Conservation (phyloP, 2,329 filamentous ascomycete genomes). For the Phialemoniopsis sp. region DNA sequence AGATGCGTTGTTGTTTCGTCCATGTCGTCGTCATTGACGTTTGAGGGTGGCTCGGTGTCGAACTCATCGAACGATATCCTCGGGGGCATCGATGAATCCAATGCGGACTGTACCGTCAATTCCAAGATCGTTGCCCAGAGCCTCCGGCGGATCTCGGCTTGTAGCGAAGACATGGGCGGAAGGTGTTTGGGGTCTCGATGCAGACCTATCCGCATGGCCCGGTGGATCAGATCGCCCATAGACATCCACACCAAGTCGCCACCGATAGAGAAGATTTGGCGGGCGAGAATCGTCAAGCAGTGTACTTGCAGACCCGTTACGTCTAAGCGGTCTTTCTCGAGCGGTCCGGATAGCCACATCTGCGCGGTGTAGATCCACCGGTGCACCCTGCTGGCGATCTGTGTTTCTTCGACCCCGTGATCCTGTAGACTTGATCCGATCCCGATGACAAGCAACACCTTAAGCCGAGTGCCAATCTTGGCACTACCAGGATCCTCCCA, state of each 20-base stretch:
- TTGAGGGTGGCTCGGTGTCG: constrained; percentile 29
- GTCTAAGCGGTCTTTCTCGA: constrained; percentile 28
- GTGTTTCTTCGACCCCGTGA: constrained; percentile 13
- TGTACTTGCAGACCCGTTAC: constrained; percentile 29
- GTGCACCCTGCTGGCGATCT: constrained; percentile 19
- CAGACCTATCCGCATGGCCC: constrained; percentile 39
- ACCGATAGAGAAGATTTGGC: constrained; percentile 35
- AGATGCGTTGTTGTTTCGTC: constrained; percentile 9
- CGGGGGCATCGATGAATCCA: constrained; percentile 33
- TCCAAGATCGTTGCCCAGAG: constrained; percentile 40
- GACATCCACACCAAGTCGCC: constrained; percentile 36
- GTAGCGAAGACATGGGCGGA: constrained; percentile 24
- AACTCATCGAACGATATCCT: constrained; percentile 33
- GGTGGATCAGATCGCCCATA: constrained; percentile 31
- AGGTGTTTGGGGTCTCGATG: constrained; percentile 36
- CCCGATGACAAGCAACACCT: constrained; percentile 33
- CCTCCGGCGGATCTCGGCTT: constrained; percentile 31
- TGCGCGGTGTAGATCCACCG: constrained; percentile 36
- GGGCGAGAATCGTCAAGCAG: constrained; percentile 30
- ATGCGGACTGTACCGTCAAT: constrained; percentile 27
- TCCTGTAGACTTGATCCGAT: constrained; percentile 30
- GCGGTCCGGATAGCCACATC: constrained; percentile 32
- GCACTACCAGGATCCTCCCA: constrained; percentile 31
- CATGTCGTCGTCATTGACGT: constrained; percentile 25
- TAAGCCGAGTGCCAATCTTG: constrained; percentile 19